These are phyloP conservation scores for Pascua sp. DNA, from an alignment of 1,284 basidiomycete genomes.

Conservation along the genomic window DNA sequence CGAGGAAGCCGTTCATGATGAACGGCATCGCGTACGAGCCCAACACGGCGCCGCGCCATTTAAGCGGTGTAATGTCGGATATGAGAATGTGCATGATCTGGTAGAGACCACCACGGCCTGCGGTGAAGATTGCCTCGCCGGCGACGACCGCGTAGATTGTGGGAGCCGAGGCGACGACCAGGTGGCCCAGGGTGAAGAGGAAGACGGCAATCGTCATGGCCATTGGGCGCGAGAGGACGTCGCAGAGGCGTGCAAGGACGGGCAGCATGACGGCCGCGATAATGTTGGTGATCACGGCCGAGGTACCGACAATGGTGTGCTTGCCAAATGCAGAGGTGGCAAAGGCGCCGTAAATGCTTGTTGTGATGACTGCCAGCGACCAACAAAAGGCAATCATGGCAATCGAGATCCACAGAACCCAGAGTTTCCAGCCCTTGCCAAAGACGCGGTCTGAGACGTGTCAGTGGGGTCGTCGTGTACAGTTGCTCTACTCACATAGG, in stretches of 20 bases:
- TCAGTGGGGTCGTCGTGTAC: slow-evolving; percentile 10
- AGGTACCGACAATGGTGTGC: slow-evolving; percentile 43
- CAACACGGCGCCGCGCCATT: slow-evolving; percentile 67
- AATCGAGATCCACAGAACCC: slow-evolving; percentile 31
- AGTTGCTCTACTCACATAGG: slow-evolving; percentile 32
- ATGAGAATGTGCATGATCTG: slow-evolving; percentile 22
- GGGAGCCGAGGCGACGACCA: slow-evolving; percentile 32
- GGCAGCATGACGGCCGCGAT: slow-evolving; percentile 42
- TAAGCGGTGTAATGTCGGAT: slow-evolving; percentile 72
- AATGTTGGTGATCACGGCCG: slow-evolving; percentile 39
- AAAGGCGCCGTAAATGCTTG: slow-evolving; percentile 26
- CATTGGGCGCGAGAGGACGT: slow-evolving; percentile 31
- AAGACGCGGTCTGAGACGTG: slow-evolving; percentile 32
- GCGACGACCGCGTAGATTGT: slow-evolving; percentile 35
- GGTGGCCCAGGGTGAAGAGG: slow-evolving; percentile 41
- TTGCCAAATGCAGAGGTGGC: slow-evolving; percentile 42
- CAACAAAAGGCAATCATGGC: slow-evolving; percentile 31
- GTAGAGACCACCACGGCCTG: slow-evolving; percentile 38
- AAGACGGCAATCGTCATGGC: slow-evolving; percentile 26
- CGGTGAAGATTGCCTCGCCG: slow-evolving; percentile 39
- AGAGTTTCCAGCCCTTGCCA: slow-evolving; percentile 23
- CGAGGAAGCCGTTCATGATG: slow-evolving; percentile 47
- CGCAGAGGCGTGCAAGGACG: slow-evolving; percentile 43
- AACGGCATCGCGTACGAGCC: slow-evolving; percentile 65
- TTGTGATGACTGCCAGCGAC: slow-evolving; percentile 30